These are phyloP conservation scores for Suillus spraguei DNA, from an alignment of 768 basidiomycete genomes.

Conservation along the genomic window DNA sequence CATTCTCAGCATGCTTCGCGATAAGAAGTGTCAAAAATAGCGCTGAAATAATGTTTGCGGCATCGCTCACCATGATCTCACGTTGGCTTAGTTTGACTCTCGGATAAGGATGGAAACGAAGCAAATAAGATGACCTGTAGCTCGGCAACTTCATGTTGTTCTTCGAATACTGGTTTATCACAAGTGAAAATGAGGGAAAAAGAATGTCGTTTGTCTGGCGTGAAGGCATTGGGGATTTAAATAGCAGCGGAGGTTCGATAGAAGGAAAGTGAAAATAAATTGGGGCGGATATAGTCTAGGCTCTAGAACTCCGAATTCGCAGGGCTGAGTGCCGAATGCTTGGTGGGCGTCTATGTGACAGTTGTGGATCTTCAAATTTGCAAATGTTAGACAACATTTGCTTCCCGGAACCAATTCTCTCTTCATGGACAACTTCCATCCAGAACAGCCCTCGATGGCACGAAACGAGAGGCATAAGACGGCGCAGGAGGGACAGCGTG, in stretches of 20 bases:
- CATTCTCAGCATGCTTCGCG: background rate
- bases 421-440: too few species aligned
- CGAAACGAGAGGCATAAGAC: background rate
- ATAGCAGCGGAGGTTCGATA: slow-evolving; percentile 5
- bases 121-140: slow-evolving; percentile 15
- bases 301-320: slow-evolving; percentile 11
- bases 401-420: slow-evolving; percentile 12
- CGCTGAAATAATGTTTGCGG: background rate
- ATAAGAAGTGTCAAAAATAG: slow-evolving; percentile 5
- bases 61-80: slow-evolving; percentile 10
- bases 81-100: slow-evolving; percentile 12
- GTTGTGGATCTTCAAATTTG: background rate
- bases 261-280: slow-evolving; percentile 6
- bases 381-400: slow-evolving; percentile 7
- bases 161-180: background rate
- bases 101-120: slow-evolving; percentile 18
- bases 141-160: slow-evolving; percentile 11
- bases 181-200: slow-evolving; percentile 4
- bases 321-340: slow-evolving; percentile 8
- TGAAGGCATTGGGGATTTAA: slow-evolving; percentile 3
- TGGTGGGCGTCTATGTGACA: background rate
- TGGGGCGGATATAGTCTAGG: background rate
- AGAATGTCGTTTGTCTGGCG: background rate
- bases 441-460: background rate
- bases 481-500: background rate